Base-by-base conservation (phyloP, 2,329 filamentous ascomycete genomes). In the Cladophialophora carrionii region DNA sequence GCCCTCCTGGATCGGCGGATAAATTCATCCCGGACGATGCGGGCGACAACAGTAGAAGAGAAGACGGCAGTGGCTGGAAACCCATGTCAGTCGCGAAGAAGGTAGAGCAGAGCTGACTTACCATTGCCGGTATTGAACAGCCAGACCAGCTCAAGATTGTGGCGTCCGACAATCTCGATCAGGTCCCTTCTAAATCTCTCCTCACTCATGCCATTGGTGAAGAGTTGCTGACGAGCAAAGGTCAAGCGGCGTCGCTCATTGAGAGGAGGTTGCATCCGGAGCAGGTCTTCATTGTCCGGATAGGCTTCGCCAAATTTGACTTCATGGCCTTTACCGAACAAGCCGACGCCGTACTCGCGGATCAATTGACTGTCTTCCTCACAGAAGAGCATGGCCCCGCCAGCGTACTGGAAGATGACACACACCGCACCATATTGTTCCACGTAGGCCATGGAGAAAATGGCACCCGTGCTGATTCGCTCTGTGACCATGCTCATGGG, bases 111-210 rank as follows among this genome's bases (percentile, higher is more conserved):
- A 32, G 53, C 26, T 29, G 9, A 71, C 77, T 71, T 71, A 79
- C 78, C 78, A 60, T 80, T 80, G 7, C 78, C 78, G 62, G 74
- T 73, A 61, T 80, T 80, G 67, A 78, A 79, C 5, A 78, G 72
- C 76, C 77, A 79, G 17, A 78, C 70, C 61, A 78, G 74, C 60
- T 79, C 78, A 60, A 79, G 72, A 57, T 77, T 77, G 29, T 73
- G 73, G 5, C 70, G 57, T 8, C 77, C 77, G 32, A 78, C 69
- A 32, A 73, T 64, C 20, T 72, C 72, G 41, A 62, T 58, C 26
- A 79, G 71, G 61, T 78, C 76, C 24, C 73, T 66, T 60, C 72
- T 73, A 72, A 78, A 78, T 51, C 73, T 74, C 12, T 72, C 71
- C 12, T 74, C 71, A 29, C 73, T 74, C 71, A 76, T 65, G 17